phyloP scores from a whole-genome alignment of 768 basidiomycete genomes.

The Boletales sp. region DNA sequence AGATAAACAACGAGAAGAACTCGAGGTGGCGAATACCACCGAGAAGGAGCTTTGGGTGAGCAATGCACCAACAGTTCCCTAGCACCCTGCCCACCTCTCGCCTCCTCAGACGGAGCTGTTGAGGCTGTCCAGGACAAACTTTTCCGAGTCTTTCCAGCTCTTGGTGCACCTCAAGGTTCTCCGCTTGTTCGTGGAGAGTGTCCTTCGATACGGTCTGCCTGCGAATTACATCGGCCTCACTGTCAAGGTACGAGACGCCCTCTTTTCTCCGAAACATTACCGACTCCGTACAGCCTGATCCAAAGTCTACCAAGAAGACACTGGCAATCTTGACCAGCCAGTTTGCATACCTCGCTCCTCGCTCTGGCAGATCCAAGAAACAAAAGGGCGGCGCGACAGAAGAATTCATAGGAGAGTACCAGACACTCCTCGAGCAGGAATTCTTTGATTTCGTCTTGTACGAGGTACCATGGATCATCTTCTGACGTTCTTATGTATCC shows the following conservation, averaged over 20 bases:
- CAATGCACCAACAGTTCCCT: background rate
- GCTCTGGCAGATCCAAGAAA: constrained; percentile 48
- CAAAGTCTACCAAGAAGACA: constrained; percentile 78
- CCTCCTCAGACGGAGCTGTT: constrained; percentile 78
- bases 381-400: constrained; percentile 40
- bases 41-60: constrained; percentile 97
- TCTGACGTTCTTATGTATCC: constrained; percentile 34
- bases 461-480: constrained; percentile 88
- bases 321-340: constrained; percentile 70
- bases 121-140: constrained; percentile 87
- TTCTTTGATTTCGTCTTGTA: constrained; percentile 93
- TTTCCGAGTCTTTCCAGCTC: constrained; percentile 94
- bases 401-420: constrained; percentile 88
- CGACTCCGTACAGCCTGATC: constrained; percentile 62
- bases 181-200: constrained; percentile 90
- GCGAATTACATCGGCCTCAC: constrained; percentile 82
- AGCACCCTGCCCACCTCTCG: background rate
- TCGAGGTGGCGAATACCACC: constrained; percentile 73
- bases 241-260: constrained; percentile 57
- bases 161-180: constrained; percentile 91
- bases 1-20: constrained; percentile 75
- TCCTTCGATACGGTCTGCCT: constrained; percentile 91
- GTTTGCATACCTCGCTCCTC: constrained; percentile 78
- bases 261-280: background rate
- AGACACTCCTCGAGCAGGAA: constrained; percentile 91